Evolutionary conservation across 2,329 filamentous ascomycete species (phyloP).

Genomic region (Hypomyces rosellus): DNA sequence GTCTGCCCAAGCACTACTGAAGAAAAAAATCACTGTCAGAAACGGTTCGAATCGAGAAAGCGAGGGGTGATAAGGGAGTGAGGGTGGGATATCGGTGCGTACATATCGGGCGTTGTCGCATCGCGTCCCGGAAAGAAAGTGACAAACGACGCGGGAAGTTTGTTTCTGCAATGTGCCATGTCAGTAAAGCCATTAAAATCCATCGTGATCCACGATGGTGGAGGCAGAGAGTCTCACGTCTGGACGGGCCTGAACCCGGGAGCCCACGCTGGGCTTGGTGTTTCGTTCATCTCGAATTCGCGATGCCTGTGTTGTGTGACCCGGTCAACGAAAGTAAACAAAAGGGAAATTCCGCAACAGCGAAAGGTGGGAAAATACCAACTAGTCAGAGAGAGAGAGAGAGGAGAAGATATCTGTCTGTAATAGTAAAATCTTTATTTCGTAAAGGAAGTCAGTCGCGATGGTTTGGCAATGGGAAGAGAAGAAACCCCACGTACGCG

Average conservation of each 20-base stretch:
- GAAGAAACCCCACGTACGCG: conserved; percentile 6
- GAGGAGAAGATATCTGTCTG: too few relatives aligned
- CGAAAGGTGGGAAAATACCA: neutral
- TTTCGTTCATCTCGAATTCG: conserved; percentile 13
- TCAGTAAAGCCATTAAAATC: conserved; percentile 13
- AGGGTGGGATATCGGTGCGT: neutral
- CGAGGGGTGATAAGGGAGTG: neutral
- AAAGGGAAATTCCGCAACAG: neutral
- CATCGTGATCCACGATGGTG: neutral
- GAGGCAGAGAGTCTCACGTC: conserved; percentile 10
- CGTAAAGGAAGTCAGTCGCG: neutral
- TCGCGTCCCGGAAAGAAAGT: conserved; percentile 19
- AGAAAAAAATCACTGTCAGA: neutral
- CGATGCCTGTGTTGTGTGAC: too few relatives aligned
- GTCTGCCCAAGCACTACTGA: conserved; percentile 19
- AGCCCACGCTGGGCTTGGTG: conserved; percentile 13
- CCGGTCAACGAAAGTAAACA: neutral
- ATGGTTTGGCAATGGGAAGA: neutral
- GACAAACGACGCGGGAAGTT: conserved; percentile 19
- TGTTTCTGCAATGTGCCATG: conserved; percentile 15
- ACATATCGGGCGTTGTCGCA: neutral
- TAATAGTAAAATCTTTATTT: too few relatives aligned
- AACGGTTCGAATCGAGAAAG: neutral
- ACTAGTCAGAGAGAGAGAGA: too few relatives aligned
- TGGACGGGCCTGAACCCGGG: conserved; percentile 11